Conservation (phyloP, 352 stramenopile genomes). For the Phytophthora lateralis region DNA sequence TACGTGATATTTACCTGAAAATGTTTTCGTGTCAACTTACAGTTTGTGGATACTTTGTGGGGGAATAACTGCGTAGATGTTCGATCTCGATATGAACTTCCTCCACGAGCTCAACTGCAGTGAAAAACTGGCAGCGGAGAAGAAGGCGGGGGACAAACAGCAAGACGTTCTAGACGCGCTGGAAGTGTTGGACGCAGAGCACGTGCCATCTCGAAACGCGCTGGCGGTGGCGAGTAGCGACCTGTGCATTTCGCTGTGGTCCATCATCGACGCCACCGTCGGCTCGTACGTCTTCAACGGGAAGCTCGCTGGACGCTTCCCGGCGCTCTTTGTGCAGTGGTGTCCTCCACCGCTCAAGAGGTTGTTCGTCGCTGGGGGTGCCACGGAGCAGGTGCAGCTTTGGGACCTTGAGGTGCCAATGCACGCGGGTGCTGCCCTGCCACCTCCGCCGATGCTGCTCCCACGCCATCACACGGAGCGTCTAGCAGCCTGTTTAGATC, state of each 20-base stretch:
- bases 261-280: conserved; percentile 61
- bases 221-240: conserved; percentile 63
- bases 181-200: conserved; percentile 63
- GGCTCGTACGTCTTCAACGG: conserved; percentile 69
- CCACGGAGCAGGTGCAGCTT: conserved; percentile 51
- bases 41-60: not conserved
- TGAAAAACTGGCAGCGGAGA: conserved; percentile 47
- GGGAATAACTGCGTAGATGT: conserved; percentile 43
- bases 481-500: conserved; percentile 61
- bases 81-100: conserved; percentile 63
- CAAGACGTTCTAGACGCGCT: conserved; percentile 32
- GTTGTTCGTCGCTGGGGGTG: conserved; percentile 50
- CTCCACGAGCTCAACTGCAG: conserved; percentile 68
- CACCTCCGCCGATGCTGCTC: conserved; percentile 35
- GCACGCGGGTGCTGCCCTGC: conserved; percentile 33
- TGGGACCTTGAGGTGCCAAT: conserved; percentile 68
- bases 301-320: conserved; percentile 59
- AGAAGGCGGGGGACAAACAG: conserved; percentile 39
- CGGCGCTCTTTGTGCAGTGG: conserved; percentile 64
- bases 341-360: conserved; percentile 48
- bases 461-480: conserved; percentile 46
- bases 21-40: conserved; percentile 1
- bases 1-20: conserved; percentile 25
- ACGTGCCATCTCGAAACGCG: conserved; percentile 55
- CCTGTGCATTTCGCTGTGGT: conserved; percentile 65